These are phyloP conservation scores for Arthrobotrys conoides DNA, from an alignment of 2,329 filamentous ascomycete genomes.

Conservation along the genomic window DNA sequence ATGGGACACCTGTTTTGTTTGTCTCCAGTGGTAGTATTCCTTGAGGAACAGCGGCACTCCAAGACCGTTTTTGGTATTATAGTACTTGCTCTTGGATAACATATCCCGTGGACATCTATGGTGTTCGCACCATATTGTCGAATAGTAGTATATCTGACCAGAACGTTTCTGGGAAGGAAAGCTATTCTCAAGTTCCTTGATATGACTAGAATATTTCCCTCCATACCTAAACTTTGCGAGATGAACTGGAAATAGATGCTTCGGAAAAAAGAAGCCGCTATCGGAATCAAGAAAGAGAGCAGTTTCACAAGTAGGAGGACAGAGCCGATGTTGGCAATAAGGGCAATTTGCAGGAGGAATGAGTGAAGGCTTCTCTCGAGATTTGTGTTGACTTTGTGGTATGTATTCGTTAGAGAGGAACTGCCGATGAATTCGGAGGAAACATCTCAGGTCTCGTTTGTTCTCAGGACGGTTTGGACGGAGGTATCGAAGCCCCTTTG, in stretches of 20 bases:
- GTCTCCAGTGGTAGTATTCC: conserved; percentile 40
- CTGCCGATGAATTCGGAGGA: conserved; percentile 9
- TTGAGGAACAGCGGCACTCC: conserved; percentile 28
- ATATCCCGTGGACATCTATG: conserved; percentile 47
- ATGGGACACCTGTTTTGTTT: conserved; percentile 7
- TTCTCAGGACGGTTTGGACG: conserved; percentile 14
- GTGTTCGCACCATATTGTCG: conserved; percentile 54
- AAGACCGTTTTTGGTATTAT: conserved; percentile 14
- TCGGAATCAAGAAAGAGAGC: conserved; percentile 42
- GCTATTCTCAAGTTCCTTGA: neutral
- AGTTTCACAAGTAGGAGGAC: conserved; percentile 29
- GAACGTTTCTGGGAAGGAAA: conserved; percentile 9
- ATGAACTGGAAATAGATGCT: conserved; percentile 27
- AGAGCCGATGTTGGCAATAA: conserved; percentile 28
- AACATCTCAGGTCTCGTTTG: conserved; percentile 7
- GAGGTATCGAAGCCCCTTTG: conserved; percentile 30
- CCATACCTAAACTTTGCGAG: conserved; percentile 31
- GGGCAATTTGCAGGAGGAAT: conserved; percentile 18
- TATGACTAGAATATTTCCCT: neutral
- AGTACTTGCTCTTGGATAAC: conserved; percentile 25
- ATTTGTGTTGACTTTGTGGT: conserved; percentile 7
- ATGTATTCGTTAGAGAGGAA: conserved; percentile 2
- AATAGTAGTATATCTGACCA: conserved; percentile 10
- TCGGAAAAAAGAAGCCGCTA: conserved; percentile 39
- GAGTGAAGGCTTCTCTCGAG: neutral